Evolutionary conservation across 2,329 filamentous ascomycete genomes (phyloP), one percentile per base, ranked within the genome.

Genomic region (Didymella pomorum): DNA sequence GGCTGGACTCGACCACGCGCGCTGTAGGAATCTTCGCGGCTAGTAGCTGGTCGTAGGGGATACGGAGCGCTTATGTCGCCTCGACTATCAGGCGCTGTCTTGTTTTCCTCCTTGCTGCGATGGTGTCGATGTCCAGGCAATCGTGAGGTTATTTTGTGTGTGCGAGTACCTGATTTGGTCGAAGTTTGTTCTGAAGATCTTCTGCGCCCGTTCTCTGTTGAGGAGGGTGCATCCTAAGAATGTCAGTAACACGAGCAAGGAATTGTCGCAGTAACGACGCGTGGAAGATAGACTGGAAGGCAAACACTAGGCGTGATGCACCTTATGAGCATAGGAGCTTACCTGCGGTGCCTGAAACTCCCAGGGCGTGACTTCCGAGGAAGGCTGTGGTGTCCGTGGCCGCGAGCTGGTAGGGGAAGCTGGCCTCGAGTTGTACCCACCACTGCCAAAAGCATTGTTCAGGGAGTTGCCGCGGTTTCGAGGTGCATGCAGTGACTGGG

Each of bases 281-380:
- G 43, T 18, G 45, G 41, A 44, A 31, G 18, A 33, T 35, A 14
- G 29, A 11, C 18, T 14, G 5, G 21, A 29, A 12, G 20, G 37
- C 48, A 46, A 21, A 44, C 28, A 18, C 23, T 18, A 39, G 14
- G 42, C 14, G 29, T 21, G 20, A 12, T 28, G 41, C 37, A 42
- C 41, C 28, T 62, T 28, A 42, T 35, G 26, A 54, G 46, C 31
- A 29, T 31, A 61, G 16, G 52, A 46, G 70, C 87, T 81, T 77
- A 91, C 89, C 80, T 91, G 86, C 65, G 85, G 85, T 74, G 95
- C 92, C 78, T 98, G 95, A 74, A 95, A 98, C 62, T 96, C 84
- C 84, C 97, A 99, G n/a, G 95, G 95, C 37, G 96, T 95, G 57
- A 99, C 93, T 78, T 98, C 94, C 71, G 92, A 95, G 12, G 91